Conservation (phyloP, 2,329 filamentous ascomycete species). For the Penicillium sp. region DNA sequence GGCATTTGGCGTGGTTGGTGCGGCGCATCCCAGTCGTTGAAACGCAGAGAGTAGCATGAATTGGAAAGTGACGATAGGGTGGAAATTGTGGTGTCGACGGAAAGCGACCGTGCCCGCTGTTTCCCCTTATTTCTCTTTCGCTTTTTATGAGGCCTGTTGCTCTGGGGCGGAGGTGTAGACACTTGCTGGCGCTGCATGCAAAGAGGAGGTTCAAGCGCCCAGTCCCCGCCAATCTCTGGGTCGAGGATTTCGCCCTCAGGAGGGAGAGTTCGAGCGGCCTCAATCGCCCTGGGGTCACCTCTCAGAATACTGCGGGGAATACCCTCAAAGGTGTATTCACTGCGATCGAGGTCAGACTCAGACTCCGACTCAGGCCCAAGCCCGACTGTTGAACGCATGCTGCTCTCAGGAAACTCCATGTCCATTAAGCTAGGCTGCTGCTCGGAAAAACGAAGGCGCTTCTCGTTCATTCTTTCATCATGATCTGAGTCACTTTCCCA, state of each 20-base stretch:
- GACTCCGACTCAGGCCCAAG: too few relatives aligned
- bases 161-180: too few relatives aligned
- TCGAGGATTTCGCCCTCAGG: too few relatives aligned
- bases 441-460: conserved; percentile 15
- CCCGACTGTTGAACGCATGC: not conserved
- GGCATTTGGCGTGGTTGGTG: conserved; percentile 15
- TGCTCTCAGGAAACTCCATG: not conserved
- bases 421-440: not conserved
- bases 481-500: conserved; percentile 32
- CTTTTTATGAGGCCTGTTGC: not conserved
- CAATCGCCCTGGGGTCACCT: too few relatives aligned
- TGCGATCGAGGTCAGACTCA: too few relatives aligned
- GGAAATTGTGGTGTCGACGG: conserved; percentile 17
- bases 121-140: not conserved
- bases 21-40: conserved; percentile 14
- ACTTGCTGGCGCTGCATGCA: too few relatives aligned
- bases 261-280: too few relatives aligned
- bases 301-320: too few relatives aligned
- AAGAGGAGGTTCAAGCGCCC: too few relatives aligned
- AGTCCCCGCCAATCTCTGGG: too few relatives aligned
- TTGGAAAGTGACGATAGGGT: conserved; percentile 14
- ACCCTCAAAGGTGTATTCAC: too few relatives aligned
- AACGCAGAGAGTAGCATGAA: conserved; percentile 15
- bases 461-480: conserved; percentile 23
- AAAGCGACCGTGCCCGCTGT: conserved; percentile 14